Evolutionary conservation across 495 filamentous ascomycete genomes (phyloP).

Genomic region (Astrocystis sublimbata): DNA sequence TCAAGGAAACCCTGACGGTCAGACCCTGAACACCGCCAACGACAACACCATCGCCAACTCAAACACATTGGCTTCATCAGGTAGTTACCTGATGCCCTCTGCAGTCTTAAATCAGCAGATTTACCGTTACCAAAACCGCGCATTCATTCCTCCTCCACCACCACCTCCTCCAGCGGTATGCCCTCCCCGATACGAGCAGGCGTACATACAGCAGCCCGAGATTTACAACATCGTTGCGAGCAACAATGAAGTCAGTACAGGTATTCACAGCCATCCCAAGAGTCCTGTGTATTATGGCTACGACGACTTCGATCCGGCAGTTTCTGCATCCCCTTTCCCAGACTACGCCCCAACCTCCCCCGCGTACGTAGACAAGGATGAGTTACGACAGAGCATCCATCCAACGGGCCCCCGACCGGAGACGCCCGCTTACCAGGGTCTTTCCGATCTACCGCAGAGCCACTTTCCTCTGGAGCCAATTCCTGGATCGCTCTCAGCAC

Average conservation of each 20-base stretch:
- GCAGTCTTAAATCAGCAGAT: background rate
- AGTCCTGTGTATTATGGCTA: background rate
- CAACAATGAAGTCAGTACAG: background rate
- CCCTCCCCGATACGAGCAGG: background rate
- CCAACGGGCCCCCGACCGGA: conserved; percentile 11
- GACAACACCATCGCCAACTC: background rate
- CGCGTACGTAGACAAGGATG: background rate
- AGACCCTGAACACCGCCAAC: background rate
- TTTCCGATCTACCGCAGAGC: background rate
- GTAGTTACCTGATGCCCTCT: background rate
- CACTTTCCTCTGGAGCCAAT: background rate
- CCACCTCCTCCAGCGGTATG: background rate
- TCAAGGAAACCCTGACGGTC: background rate
- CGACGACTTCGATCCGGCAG: background rate
- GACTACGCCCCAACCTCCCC: background rate
- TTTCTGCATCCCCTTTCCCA: no score
- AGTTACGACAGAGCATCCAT: conserved; percentile 11
- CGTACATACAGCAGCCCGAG: background rate
- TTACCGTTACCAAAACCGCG: background rate
- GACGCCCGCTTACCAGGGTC: conserved; percentile 6
- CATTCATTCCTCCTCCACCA: background rate
- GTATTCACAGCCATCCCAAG: background rate
- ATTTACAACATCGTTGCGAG: background rate
- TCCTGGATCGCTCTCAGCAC: background rate
- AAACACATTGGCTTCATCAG: no score